phyloP scores from a whole-genome alignment of 2,329 filamentous ascomycete genomes.

The Scedosporium boydii region DNA sequence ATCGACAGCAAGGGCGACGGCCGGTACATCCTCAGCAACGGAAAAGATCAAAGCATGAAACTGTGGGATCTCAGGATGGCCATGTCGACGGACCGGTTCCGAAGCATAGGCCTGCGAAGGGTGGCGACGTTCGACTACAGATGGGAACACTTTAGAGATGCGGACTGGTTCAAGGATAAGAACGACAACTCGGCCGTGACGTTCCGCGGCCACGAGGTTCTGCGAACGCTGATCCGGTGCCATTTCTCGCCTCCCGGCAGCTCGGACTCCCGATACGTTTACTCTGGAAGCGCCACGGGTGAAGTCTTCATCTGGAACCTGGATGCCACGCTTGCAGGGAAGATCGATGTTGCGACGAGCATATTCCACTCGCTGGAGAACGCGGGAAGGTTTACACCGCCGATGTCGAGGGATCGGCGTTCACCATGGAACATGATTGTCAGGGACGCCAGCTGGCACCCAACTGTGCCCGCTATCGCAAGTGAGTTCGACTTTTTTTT shows the following conservation, averaged over 20 bases:
- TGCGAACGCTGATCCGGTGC: conserved; percentile 85
- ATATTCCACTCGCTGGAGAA: conserved; percentile 48
- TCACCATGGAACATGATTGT: conserved; percentile 65
- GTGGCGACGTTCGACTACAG: conserved; percentile 65
- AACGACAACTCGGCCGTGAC: conserved; percentile 88
- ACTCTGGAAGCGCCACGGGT: conserved; percentile 82
- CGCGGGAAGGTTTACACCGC: background rate
- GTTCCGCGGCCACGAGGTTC: conserved; percentile 80
- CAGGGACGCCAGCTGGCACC: conserved; percentile 86
- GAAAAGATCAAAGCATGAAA: conserved; percentile 95
- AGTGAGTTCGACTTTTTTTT: conserved; percentile 29
- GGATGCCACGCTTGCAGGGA: conserved; percentile 72
- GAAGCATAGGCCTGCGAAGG: conserved; percentile 40
- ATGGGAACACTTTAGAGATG: conserved; percentile 27
- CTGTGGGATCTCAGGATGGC: conserved; percentile 92
- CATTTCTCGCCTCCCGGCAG: conserved; percentile 86
- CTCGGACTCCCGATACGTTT: conserved; percentile 86
- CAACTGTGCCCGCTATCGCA: conserved; percentile 68
- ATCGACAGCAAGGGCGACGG: conserved; percentile 63
- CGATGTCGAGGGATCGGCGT: background rate
- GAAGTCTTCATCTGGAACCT: conserved; percentile 89
- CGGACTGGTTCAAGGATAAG: conserved; percentile 12
- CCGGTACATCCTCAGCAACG: conserved; percentile 82
- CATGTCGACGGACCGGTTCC: conserved; percentile 61
- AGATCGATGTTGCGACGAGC: conserved; percentile 66